These are phyloP conservation scores for Alternaria angustiovoidea DNA, from an alignment of 2,329 filamentous ascomycete species.

Conservation along the genomic window DNA sequence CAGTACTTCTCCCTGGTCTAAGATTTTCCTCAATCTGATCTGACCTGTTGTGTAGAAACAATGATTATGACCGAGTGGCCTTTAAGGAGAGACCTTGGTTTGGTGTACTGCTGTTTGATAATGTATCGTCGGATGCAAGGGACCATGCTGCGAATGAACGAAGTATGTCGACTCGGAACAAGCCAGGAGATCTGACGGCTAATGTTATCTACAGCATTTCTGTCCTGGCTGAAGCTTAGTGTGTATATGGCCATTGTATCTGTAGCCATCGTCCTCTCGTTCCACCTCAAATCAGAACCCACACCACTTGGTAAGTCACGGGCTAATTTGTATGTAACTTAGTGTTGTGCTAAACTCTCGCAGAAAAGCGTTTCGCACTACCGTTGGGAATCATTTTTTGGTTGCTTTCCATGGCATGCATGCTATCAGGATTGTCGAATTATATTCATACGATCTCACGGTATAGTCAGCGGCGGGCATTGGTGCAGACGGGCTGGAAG, in stretches of 20 bases:
- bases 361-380: conserved; percentile 79
- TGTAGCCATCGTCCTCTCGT: conserved; percentile 89
- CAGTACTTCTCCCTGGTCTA: conserved; percentile 39
- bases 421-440: conserved; percentile 80
- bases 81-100: conserved; percentile 71
- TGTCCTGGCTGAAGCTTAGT: conserved; percentile 88
- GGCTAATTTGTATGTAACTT: neutral
- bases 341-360: neutral
- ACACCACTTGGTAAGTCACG: conserved; percentile 26
- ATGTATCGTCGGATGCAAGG: conserved; percentile 75
- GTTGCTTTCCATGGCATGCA: conserved; percentile 78
- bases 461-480: conserved; percentile 78
- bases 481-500: conserved; percentile 94
- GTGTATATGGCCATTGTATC: conserved; percentile 92
- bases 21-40: fast-evolving
- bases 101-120: conserved; percentile 76
- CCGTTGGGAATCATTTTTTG: conserved; percentile 91
- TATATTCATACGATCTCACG: conserved; percentile 85
- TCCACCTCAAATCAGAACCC: conserved; percentile 82
- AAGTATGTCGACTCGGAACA: conserved; percentile 51
- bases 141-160: conserved; percentile 83
- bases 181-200: neutral
- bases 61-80: conserved; percentile 52
- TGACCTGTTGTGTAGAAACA: conserved; percentile 43
- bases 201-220: conserved; percentile 65